phyloP scores from a whole-genome alignment of 352 stramenopile genomes.

The Phytopythium chamaehyphon region DNA sequence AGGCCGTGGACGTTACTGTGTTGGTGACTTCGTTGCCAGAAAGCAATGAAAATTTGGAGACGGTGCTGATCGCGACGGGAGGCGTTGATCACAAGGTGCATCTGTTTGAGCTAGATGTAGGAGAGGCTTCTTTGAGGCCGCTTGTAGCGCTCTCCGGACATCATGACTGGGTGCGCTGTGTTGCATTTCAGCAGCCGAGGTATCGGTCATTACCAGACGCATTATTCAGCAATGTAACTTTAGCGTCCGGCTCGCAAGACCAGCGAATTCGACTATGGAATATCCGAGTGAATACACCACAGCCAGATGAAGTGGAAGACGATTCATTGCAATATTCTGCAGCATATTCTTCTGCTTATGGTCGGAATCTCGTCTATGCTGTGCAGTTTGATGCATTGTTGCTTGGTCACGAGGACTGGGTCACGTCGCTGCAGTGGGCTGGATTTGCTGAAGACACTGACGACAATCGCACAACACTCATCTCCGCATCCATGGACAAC shows the following conservation, averaged over 20 bases:
- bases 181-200: slow-evolving; percentile 36
- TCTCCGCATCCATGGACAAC: slow-evolving; percentile 81
- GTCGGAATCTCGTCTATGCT: slow-evolving; percentile 18
- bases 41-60: slow-evolving; percentile 5
- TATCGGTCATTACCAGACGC: background rate
- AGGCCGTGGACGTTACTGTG: slow-evolving; percentile 29
- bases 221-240: slow-evolving; percentile 13
- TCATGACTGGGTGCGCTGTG: slow-evolving; percentile 59
- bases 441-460: slow-evolving; percentile 6
- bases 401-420: slow-evolving; percentile 76
- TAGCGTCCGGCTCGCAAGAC: slow-evolving; percentile 70
- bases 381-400: slow-evolving; percentile 68
- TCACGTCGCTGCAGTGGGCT: slow-evolving; percentile 67
- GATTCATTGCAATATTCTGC: background rate
- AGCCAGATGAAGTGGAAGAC: background rate
- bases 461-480: slow-evolving; percentile 15
- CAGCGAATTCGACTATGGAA: slow-evolving; percentile 70
- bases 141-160: slow-evolving; percentile 55
- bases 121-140: slow-evolving; percentile 11
- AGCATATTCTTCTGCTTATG: background rate
- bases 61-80: slow-evolving; percentile 50
- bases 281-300: slow-evolving; percentile 12
- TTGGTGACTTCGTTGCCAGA: slow-evolving; percentile 3
- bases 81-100: slow-evolving; percentile 71
- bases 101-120: slow-evolving; percentile 41